Conservation (phyloP, 2,329 filamentous ascomycete genomes). For the Fusarium irregulare region DNA sequence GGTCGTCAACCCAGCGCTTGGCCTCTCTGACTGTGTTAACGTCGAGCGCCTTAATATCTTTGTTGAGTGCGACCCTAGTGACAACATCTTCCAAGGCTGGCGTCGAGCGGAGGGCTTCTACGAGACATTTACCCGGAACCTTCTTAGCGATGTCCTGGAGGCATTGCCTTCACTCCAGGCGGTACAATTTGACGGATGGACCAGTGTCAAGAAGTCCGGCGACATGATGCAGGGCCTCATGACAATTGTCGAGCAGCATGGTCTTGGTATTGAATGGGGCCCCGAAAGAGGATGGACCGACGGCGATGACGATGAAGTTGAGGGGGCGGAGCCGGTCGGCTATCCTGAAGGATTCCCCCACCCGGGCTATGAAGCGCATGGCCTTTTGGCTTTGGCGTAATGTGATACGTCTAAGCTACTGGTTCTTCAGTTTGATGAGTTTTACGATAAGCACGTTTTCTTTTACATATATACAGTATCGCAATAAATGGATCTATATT, state of each 20-base stretch:
- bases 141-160: slow-evolving; percentile 68
- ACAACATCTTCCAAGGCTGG: slow-evolving; percentile 75
- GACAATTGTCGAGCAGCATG: slow-evolving; percentile 59
- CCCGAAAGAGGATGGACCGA: slow-evolving; percentile 74
- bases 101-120: slow-evolving; percentile 75
- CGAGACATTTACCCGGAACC: slow-evolving; percentile 70
- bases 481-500: slow-evolving; percentile 22
- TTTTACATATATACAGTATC: slow-evolving; percentile 12
- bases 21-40: slow-evolving; percentile 70
- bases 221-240: slow-evolving; percentile 73
- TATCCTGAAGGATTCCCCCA: slow-evolving; percentile 26
- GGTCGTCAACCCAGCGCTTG: slow-evolving; percentile 73
- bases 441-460: slow-evolving; percentile 33
- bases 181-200: slow-evolving; percentile 77
- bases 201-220: slow-evolving; percentile 72
- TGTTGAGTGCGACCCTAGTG: slow-evolving; percentile 78
- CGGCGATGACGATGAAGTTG: slow-evolving; percentile 49
- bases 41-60: slow-evolving; percentile 73
- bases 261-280: slow-evolving; percentile 73
- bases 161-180: slow-evolving; percentile 66
- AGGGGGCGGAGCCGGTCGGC: not conserved
- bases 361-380: slow-evolving; percentile 24
- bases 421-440: slow-evolving; percentile 26
- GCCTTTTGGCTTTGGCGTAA: slow-evolving; percentile 28
- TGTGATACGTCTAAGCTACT: not conserved